These are phyloP conservation scores for Populus nigra DNA, from an alignment of 345 rosid species.

Conservation along the genomic window DNA sequence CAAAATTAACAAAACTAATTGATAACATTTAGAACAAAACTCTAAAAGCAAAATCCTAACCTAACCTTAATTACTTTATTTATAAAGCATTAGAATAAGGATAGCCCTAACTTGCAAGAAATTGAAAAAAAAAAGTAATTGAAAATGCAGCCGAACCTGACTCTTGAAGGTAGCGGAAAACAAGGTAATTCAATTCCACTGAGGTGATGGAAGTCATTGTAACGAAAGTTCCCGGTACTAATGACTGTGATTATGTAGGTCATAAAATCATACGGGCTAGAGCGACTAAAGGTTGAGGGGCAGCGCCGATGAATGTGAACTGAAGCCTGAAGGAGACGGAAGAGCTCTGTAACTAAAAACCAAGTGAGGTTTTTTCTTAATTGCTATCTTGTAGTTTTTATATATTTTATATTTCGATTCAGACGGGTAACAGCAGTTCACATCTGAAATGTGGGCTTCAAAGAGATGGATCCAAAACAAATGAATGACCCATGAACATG, in stretches of 20 bases:
- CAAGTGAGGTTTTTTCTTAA: background rate
- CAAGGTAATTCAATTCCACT: constrained; percentile 78
- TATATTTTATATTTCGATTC: too few relatives aligned
- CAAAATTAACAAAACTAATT: background rate
- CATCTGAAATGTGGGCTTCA: background rate
- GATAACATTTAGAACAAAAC: constrained; percentile 8
- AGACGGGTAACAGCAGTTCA: too few relatives aligned
- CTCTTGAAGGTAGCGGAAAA: constrained; percentile 92
- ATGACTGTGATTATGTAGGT: background rate
- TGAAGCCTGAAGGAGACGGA: background rate
- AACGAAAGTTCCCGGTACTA: background rate
- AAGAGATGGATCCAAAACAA: background rate
- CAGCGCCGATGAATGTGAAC: background rate
- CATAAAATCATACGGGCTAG: background rate
- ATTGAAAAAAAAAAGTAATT: background rate
- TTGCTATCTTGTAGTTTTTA: too few relatives aligned
- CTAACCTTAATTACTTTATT: background rate
- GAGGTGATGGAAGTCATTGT: constrained; percentile 73
- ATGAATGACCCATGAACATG: too few relatives aligned
- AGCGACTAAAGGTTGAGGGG: background rate
- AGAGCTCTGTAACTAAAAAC: background rate
- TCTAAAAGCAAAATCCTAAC: constrained; percentile 17
- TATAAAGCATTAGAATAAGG: background rate
- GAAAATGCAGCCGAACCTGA: constrained; percentile 47
- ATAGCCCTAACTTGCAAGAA: background rate